Evolutionary conservation across 164 flowering plant species (phyloP), one percentile per base, ranked within the genome.

Genomic region (Akebia trifoliata): DNA sequence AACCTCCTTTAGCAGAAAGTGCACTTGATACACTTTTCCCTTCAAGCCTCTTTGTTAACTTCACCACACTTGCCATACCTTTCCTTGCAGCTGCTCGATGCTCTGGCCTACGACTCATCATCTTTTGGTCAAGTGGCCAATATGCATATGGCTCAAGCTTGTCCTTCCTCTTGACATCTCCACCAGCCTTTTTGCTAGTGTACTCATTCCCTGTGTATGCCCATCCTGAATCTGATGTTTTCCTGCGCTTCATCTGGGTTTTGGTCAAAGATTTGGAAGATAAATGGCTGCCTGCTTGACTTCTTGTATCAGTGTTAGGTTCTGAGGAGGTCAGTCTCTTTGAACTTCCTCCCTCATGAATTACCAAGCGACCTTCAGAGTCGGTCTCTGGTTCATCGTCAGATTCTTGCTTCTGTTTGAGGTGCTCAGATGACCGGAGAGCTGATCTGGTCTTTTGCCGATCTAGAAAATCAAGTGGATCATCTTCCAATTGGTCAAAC

Each of bases 141-240:
- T 90, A 94, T 0, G 99, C 99, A 68, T 85, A 90, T 31, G 99
- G 97, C 68, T 94, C 99, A 47, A 94, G 92, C 74, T 88, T 94
- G 49, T 76, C 94, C 74, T 90, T 94, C 77, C 70, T 88, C 74
- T 78, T 90, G 68, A 94, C 67, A 67, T 94, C 97, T 21, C 99
- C 99, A 61, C 81, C 64, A 8, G 95, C 99, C 73, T 86, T 94
- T 70, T 84, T 94, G 74, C 81, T 94, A 8, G 81, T 78, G 64
- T 94, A 94, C 67, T 90, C 96, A 0, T 44, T 77, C 2, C 99
- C 99, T 0, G 82, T 84, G 62, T 90, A 83, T 6, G 97, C 96
- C 86, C 87, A 81, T 11, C 97, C 96, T 15, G 82, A 68, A 2
- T 81, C 84, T 11, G 86, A 77, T 6, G 84, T 79, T 60, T 78